Percentiles rank a stretch among this genome's conserved stretches.
These are phyloP conservation scores for Suillus tomentosus DNA, from an alignment of 768 basidiomycete species.

Conservation along the genomic window DNA sequence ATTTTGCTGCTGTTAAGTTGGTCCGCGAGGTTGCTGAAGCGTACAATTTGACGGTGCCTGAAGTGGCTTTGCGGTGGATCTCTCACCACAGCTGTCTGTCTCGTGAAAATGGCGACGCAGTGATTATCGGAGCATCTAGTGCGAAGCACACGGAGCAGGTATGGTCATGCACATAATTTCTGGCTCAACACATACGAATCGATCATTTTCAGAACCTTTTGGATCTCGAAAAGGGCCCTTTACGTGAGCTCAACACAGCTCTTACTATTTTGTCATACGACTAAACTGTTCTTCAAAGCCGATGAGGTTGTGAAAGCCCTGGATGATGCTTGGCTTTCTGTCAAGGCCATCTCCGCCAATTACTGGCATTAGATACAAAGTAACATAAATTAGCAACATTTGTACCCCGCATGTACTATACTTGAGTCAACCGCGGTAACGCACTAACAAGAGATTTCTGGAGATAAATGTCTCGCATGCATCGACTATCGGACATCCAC, in stretches of 20 bases:
- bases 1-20: constrained; percentile 49
- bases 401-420: background rate
- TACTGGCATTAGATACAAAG: constrained; percentile 30
- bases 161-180: background rate
- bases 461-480: background rate
- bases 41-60: constrained; percentile 42
- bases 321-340: constrained; percentile 52
- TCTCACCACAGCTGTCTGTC: constrained; percentile 53
- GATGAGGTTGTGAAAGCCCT: constrained; percentile 53
- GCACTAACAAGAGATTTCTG: background rate
- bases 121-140: constrained; percentile 50
- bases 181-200: background rate
- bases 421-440: background rate
- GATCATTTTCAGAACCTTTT: constrained; percentile 40
- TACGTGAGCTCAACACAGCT: constrained; percentile 38
- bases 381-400: background rate
- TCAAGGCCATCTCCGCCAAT: constrained; percentile 42
- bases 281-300: constrained; percentile 28
- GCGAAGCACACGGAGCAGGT: constrained; percentile 57
- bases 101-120: constrained; percentile 41
- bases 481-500: constrained; percentile 38
- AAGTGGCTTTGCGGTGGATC: constrained; percentile 52
- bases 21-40: constrained; percentile 56
- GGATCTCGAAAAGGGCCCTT: constrained; percentile 58
- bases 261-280: background rate